Evolutionary conservation across 106 monocot species (phyloP), one percentile per base, ranked within the genome.

Genomic region (Agapanthus africanus): DNA sequence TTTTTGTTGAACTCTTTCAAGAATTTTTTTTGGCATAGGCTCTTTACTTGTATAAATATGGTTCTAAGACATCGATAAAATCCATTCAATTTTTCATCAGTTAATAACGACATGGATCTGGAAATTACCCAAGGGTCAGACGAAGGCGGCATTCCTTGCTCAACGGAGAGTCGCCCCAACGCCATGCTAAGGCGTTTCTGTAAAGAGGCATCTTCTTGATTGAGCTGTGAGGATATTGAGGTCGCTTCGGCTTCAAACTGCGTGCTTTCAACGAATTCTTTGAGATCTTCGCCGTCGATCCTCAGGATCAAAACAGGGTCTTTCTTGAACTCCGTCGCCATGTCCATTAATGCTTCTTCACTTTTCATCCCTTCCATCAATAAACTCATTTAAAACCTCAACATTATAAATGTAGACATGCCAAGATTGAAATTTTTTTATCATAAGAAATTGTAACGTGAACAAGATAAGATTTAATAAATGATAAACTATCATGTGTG

Each of bases 71-170:
- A n/a, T n/a, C n/a, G n/a, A n/a, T n/a, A n/a, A n/a, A n/a, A n/a
- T n/a, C n/a, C n/a, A n/a, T n/a, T n/a, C n/a, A n/a, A n/a, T n/a
- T n/a, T n/a, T n/a, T n/a, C n/a, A n/a, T n/a, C n/a, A n/a, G n/a
- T 14, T 44, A 44, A 44, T 14, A 44, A 44, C 44, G 16, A 2
- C 9, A 52, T 2, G 52, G 52, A 52, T 51, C 18, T 30, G 37
- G 42, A 21, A 46, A 40, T 79, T 83, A 94, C 95, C 95, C 88
- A 95, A 37, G 85, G 40, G 46, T 95, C 91, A 13, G 85, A 80
- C 15, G 82, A 18, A 44, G 95, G 91, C 35, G 95, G 95, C 86
- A 95, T 84, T 59, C 95, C 95, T 69, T 84, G 82, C 25, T 84
- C 82, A 34, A 95, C 84, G 2, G 88, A 86, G 36, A 95, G 86